phyloP scores from a whole-genome alignment of 306 rosid genomes.

The Rubus idaeus region DNA sequence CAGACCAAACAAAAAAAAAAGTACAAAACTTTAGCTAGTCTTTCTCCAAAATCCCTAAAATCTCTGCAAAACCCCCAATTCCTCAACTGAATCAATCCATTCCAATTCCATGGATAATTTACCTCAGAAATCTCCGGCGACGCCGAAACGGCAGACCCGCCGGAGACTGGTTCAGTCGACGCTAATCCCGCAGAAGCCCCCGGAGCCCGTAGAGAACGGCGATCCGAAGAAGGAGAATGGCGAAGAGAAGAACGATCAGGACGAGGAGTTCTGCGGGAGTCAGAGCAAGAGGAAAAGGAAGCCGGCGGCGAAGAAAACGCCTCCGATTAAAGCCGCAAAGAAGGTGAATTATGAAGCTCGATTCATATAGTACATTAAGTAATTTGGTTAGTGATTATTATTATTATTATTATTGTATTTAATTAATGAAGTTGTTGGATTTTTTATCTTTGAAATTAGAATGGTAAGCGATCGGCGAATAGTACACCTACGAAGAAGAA shows the following conservation, averaged over 20 bases:
- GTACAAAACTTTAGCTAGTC: not conserved
- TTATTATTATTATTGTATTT: not conserved
- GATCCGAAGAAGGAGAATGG: conserved; percentile 26
- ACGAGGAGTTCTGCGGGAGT: conserved; percentile 46
- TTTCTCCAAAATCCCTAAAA: conserved; percentile 16
- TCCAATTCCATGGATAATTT: conserved; percentile 29
- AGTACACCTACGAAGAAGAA: conserved; percentile 54
- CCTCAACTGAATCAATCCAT: not conserved
- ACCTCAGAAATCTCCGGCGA: conserved; percentile 1
- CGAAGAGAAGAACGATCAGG: conserved; percentile 26
- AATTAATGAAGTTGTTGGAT: not conserved
- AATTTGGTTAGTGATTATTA: too few species aligned
- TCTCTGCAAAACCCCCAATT: conserved; percentile 22
- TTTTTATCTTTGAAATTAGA: not conserved
- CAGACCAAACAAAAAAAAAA: not conserved
- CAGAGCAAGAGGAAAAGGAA: conserved; percentile 48
- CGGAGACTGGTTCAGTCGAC: conserved; percentile 72
- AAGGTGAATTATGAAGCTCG: conserved; percentile 33
- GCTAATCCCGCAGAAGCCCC: conserved; percentile 57
- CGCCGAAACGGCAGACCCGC: conserved; percentile 25
- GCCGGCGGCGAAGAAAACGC: conserved; percentile 36
- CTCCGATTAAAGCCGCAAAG: conserved; percentile 45
- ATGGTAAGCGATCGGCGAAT: conserved; percentile 27
- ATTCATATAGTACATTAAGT: not conserved
- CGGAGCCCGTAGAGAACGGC: conserved; percentile 37